Conservation (phyloP, 495 filamentous ascomycete genomes). For the Aspergillus sclerotiicarbonarius region DNA sequence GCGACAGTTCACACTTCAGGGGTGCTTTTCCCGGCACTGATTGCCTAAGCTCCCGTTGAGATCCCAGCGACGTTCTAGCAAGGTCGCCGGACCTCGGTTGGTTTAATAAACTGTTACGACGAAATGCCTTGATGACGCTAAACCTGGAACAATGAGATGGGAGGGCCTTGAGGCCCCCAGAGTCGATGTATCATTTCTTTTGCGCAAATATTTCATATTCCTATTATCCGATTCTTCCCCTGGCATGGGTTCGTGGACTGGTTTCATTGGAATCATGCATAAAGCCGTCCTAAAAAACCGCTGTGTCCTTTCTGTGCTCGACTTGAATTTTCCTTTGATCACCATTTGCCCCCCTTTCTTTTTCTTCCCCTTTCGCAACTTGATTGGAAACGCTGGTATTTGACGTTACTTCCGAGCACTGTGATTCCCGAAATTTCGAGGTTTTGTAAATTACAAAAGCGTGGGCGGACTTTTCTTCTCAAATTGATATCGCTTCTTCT, state of each 20-base stretch:
- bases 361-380: too few species aligned
- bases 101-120: constrained; percentile 28
- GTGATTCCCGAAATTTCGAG: constrained; percentile 4
- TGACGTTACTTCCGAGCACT: not conserved
- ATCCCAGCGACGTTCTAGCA: not conserved
- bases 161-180: not conserved
- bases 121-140: constrained; percentile 38
- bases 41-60: not conserved
- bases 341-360: too few species aligned
- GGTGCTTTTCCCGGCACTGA: not conserved
- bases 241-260: not conserved
- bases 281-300: not conserved
- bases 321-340: not conserved
- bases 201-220: not conserved
- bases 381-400: too few species aligned
- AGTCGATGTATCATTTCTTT: not conserved
- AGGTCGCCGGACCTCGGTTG: not conserved
- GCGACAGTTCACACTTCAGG: not conserved
- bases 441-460: constrained; percentile 48
- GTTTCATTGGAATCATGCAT: not conserved
- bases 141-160: constrained; percentile 4
- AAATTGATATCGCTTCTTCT: constrained; percentile 15
- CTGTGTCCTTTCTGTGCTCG: not conserved
- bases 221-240: not conserved
- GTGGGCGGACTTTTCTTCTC: constrained; percentile 34